Base-by-base conservation (phyloP, 164 flowering plant species). In the Magnolia kwangsiensis region DNA sequence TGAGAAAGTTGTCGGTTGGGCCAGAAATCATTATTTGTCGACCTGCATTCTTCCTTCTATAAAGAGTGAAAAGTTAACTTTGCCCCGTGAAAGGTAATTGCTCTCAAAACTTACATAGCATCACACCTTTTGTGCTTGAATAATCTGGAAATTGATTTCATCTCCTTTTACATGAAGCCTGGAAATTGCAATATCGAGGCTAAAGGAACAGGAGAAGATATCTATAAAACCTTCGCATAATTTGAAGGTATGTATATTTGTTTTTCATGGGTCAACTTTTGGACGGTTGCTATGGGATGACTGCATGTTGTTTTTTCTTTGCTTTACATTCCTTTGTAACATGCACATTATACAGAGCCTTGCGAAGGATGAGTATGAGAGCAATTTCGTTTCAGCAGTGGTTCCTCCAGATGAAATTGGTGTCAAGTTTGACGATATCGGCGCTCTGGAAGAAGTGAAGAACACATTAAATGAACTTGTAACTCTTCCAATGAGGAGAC, bases 371-470 rank as follows among this genome's bases (percentile, higher is more conserved):
- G 98, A 94, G 82, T 96, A 88, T 67, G 99, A 96, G 83, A 91
- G 80, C 85, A 96, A 96, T 88, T 96, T 96, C 77, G 81, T 96
- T 77, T 94, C 99, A 51, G 92, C 99, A 8, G 98, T 96, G 50
- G 98, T 96, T 67, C 89, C 98, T 76, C 87, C 97, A 18, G 97
- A 90, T 73, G 99, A 96, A 87, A 86, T 96, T 81, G 99, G 99
- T 73, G 95, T 96, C 74, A 92, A 85, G 81, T 96, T 96, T 84
- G 94, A 92, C 77, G 98, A 96, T 79, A 83, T 96, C 69, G 99
- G 99, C 82, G 99, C 99, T 72, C 98, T 96, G 81, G 99, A 96
- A 80, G 96, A 93, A 71, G 99, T 96, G 81, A 96, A 96, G 78
- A 88, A 75, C 80, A 91, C 99, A 64, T 75, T 96, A 74, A 85